phyloP scores from a whole-genome alignment of 2,329 filamentous ascomycete species.

The Talaromyces sp. region DNA sequence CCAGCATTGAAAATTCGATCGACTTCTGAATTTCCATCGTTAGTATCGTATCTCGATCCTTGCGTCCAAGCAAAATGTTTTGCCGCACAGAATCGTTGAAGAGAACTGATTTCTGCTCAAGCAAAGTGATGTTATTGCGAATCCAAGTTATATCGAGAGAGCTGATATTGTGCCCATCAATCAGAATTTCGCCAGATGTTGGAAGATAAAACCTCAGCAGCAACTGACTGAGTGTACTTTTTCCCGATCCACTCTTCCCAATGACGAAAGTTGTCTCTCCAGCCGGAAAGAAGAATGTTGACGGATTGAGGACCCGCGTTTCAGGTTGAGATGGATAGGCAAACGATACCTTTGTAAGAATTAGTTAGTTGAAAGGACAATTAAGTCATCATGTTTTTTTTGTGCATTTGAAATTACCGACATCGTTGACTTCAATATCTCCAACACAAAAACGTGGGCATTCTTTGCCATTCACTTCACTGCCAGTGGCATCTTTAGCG shows the following conservation, averaged over 20 bases:
- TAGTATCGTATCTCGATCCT: slow-evolving; percentile 52
- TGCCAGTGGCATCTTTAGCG: slow-evolving; percentile 16
- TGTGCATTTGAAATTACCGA: slow-evolving; percentile 47
- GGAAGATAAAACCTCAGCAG: slow-evolving; percentile 77
- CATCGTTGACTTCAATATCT: slow-evolving; percentile 69
- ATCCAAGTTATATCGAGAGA: slow-evolving; percentile 71
- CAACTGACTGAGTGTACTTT: slow-evolving; percentile 83
- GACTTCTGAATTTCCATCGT: slow-evolving; percentile 62
- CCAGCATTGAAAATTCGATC: slow-evolving; percentile 68
- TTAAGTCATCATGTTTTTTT: too few species aligned
- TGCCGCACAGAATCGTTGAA: slow-evolving; percentile 78
- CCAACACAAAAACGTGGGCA: slow-evolving; percentile 58
- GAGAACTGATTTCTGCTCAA: slow-evolving; percentile 79
- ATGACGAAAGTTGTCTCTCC: slow-evolving; percentile 79
- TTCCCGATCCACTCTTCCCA: slow-evolving; percentile 86
- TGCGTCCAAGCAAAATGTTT: slow-evolving; percentile 76
- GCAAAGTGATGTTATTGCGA: slow-evolving; percentile 72
- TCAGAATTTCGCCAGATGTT: slow-evolving; percentile 62
- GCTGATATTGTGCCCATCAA: slow-evolving; percentile 69
- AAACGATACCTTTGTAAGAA: slow-evolving; percentile 67
- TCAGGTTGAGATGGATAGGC: slow-evolving; percentile 73
- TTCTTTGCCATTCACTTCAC: slow-evolving; percentile 32
- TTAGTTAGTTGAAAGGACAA: background rate
- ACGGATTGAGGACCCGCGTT: slow-evolving; percentile 61
- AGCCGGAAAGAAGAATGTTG: slow-evolving; percentile 70